phyloP scores from a whole-genome alignment of 768 basidiomycete genomes.

The Kwoniella mangroviensis region DNA sequence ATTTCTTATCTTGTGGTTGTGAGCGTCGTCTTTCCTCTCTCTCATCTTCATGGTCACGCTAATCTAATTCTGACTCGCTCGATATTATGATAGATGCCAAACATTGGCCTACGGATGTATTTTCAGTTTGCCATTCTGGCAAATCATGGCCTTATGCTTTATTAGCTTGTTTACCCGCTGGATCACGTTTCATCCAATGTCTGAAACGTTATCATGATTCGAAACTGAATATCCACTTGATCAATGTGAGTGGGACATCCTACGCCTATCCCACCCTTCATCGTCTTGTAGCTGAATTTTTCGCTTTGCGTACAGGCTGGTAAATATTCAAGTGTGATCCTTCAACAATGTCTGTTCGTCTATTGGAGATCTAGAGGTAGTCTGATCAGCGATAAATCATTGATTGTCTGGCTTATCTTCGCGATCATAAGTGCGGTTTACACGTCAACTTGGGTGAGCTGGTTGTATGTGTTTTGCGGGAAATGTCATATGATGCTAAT shows the following conservation, averaged over 20 bases:
- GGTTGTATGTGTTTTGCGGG: neutral
- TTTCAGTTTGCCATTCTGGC: conserved; percentile 34
- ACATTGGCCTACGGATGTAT: conserved; percentile 42
- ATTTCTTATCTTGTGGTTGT: conserved; percentile 71
- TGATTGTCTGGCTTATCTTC: conserved; percentile 72
- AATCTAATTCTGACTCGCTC: neutral
- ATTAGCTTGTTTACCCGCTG: conserved; percentile 65
- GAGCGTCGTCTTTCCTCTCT: conserved; percentile 1
- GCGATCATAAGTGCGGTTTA: conserved; percentile 72
- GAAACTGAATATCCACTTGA: conserved; percentile 70
- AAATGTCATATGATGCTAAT: conserved; percentile 62
- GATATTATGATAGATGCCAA: conserved; percentile 30
- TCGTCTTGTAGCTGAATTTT: neutral
- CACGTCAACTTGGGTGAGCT: conserved; percentile 74
- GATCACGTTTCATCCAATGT: conserved; percentile 81
- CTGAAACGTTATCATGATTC: conserved; percentile 86
- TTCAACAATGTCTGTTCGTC: conserved; percentile 71
- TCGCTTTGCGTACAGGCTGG: conserved; percentile 67
- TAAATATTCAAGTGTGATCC: conserved; percentile 75
- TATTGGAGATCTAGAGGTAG: conserved; percentile 72
- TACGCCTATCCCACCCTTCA: neutral
- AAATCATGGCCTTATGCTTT: conserved; percentile 44
- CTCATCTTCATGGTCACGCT: neutral
- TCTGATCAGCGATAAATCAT: conserved; percentile 60
- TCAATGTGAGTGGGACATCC: conserved; percentile 69